Conservation (phyloP, 768 basidiomycete genomes). For the Hericium erinaceus region DNA sequence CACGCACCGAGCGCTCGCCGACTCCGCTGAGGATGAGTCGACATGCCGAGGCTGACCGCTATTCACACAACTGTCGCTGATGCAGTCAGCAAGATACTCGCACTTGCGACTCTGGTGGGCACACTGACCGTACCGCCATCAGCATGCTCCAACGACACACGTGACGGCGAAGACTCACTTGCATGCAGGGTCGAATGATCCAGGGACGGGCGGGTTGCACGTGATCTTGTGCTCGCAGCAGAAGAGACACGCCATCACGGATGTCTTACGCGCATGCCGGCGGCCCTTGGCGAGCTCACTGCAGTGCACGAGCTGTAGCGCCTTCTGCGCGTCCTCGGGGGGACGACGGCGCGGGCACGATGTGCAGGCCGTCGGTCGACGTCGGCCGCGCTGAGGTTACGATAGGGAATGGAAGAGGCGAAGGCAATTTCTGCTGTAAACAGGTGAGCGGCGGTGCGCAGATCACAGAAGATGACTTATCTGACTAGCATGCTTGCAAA, state of each 20-base stretch:
- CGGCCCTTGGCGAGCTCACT: background rate
- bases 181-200: slow-evolving; percentile 12
- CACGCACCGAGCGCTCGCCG: no score
- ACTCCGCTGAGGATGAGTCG: no score
- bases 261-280: slow-evolving; percentile 10
- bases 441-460: background rate
- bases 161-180: slow-evolving; percentile 8
- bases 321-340: background rate
- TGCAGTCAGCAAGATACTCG: no score
- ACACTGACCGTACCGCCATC: slow-evolving; percentile 8
- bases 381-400: background rate
- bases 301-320: background rate
- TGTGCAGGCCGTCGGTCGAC: background rate
- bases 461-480: no score
- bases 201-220: slow-evolving; percentile 19
- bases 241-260: slow-evolving; percentile 29
- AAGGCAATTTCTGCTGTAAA: background rate
- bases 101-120: slow-evolving; percentile 13
- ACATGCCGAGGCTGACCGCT: no score
- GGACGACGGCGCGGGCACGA: background rate
- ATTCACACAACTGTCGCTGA: no score
- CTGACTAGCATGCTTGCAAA: no score
- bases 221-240: slow-evolving; percentile 35
- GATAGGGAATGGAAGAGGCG: background rate
- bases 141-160: background rate